Percentiles rank a stretch among this genome's conserved stretches.
phyloP scores from a whole-genome alignment of 148 eudicot genomes.

The Amaranthus palmeri region DNA sequence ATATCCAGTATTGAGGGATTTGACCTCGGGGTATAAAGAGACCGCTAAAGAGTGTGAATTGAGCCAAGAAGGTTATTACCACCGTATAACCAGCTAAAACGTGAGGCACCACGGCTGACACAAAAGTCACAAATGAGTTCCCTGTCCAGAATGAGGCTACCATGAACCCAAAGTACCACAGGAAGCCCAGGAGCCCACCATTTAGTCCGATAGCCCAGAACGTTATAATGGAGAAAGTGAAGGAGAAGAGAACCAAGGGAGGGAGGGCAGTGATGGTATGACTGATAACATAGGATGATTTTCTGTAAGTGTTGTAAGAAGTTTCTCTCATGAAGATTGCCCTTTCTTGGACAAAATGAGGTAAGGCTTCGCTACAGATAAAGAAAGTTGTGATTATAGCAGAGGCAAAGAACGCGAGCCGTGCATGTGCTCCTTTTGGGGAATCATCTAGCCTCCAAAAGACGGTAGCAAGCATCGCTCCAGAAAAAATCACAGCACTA shows the following conservation, averaged over 20 bases:
- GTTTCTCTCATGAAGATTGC: conserved; percentile 29
- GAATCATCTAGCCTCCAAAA: conserved; percentile 24
- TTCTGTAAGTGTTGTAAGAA: conserved; percentile 24
- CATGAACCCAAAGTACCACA: conserved; percentile 27
- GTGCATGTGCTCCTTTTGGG: conserved; percentile 19
- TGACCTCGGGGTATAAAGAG: conserved; percentile 33
- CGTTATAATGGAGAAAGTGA: conserved; percentile 20
- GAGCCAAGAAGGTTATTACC: conserved; percentile 25
- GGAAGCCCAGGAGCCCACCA: conserved; percentile 22
- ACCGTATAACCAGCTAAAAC: conserved; percentile 21
- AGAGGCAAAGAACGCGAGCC: conserved; percentile 28
- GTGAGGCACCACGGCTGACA: conserved; percentile 24
- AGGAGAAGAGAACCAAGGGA: conserved; percentile 21
- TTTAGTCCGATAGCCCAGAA: conserved; percentile 26
- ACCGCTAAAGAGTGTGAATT: conserved; percentile 30
- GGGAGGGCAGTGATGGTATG: conserved; percentile 23
- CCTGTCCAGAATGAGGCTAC: conserved; percentile 30
- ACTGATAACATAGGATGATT: conserved; percentile 23
- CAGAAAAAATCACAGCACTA: conserved; percentile 14
- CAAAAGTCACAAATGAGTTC: conserved; percentile 26
- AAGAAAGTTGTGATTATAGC: conserved; percentile 28
- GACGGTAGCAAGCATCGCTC: conserved; percentile 18
- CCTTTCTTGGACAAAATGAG: conserved; percentile 28
- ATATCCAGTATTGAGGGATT: conserved; percentile 32
- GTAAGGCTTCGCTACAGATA: conserved; percentile 29